These are phyloP conservation scores for Pittosporum tobira DNA, from an alignment of 129 eudicot species.

Conservation along the genomic window DNA sequence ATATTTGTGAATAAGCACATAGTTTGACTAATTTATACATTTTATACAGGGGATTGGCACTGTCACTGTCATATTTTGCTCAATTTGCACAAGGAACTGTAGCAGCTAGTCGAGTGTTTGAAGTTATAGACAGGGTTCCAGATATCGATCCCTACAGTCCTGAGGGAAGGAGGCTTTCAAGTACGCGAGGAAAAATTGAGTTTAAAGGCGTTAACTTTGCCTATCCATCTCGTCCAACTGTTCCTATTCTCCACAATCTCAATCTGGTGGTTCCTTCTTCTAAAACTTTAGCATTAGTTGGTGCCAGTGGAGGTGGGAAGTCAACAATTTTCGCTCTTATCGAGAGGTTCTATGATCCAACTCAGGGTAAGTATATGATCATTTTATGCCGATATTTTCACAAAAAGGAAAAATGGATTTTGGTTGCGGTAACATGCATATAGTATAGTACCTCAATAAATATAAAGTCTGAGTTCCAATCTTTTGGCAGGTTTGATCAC, in stretches of 20 bases:
- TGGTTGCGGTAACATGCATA: not conserved
- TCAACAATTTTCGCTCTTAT: constrained; percentile 76
- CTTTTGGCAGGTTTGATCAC: constrained; percentile 43
- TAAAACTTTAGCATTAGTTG: constrained; percentile 65
- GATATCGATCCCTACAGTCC: constrained; percentile 63
- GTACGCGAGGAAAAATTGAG: constrained; percentile 52
- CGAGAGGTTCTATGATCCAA: constrained; percentile 81
- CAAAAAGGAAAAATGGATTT: not conserved
- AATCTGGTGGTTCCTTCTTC: constrained; percentile 52
- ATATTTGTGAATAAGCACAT: not conserved
- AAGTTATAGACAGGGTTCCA: constrained; percentile 66
- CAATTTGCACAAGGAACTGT: constrained; percentile 88
- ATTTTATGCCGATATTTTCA: not conserved
- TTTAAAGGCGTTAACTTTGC: constrained; percentile 51
- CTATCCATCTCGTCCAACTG: constrained; percentile 70
- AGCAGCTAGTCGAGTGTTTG: constrained; percentile 76
- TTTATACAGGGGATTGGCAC: constrained; percentile 64
- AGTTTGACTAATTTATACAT: not conserved
- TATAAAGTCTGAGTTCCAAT: not conserved
- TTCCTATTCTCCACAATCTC: constrained; percentile 58
- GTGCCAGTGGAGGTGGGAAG: constrained; percentile 85
- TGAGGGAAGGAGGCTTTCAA: constrained; percentile 53
- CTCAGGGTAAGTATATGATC: constrained; percentile 29
- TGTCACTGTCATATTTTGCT: constrained; percentile 63
- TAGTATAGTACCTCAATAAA: not conserved